phyloP scores from a whole-genome alignment of 306 rosid genomes.

The Pueraria montana region DNA sequence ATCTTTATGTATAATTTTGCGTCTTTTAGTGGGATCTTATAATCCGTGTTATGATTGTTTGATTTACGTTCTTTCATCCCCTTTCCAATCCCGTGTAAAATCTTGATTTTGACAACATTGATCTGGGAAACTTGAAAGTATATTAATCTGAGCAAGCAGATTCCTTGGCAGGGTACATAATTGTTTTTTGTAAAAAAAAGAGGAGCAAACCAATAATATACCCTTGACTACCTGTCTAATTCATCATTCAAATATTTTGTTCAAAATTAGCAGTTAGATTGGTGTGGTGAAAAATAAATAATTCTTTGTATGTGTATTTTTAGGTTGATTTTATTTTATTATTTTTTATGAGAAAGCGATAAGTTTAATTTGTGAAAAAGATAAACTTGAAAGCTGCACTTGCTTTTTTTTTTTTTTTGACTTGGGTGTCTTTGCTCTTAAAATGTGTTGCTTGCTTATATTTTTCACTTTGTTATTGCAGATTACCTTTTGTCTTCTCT shows the following conservation, averaged over 20 bases:
- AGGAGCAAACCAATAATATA: neutral
- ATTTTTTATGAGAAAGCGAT: neutral
- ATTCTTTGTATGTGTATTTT: neutral
- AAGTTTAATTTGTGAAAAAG: constrained; percentile 14
- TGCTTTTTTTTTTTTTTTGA: neutral
- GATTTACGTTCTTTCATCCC: neutral
- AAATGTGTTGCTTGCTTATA: constrained; percentile 40
- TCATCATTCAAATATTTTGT: neutral
- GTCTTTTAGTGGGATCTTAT: neutral
- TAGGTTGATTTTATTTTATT: neutral
- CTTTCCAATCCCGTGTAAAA: neutral
- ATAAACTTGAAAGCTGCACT: neutral
- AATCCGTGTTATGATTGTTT: neutral
- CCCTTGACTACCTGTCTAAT: neutral
- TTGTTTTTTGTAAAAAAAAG: too few species aligned
- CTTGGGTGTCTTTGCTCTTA: neutral
- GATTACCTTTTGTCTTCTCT: constrained; percentile 91
- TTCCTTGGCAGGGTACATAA: neutral
- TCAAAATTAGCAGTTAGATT: constrained; percentile 7
- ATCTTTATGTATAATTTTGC: neutral
- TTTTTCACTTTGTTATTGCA: constrained; percentile 58
- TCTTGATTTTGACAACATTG: neutral
- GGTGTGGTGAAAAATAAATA: neutral
- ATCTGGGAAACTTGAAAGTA: neutral
- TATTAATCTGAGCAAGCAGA: neutral